Base-by-base conservation (phyloP, 805 yeast species). In the Ogataea nonfermentans region DNA sequence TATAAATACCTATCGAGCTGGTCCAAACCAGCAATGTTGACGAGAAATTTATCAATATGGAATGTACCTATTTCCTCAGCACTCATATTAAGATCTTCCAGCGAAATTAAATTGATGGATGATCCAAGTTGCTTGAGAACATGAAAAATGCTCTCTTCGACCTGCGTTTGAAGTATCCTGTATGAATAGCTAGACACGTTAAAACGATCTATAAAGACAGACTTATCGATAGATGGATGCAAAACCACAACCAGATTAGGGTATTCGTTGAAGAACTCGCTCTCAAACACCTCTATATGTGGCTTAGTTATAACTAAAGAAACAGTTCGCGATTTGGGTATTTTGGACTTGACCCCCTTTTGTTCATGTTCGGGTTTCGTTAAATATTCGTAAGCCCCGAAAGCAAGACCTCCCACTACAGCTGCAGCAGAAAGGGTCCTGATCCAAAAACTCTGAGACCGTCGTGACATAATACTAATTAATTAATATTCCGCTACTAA, bases 101-200 rank as follows among this genome's bases (percentile, higher is more conserved):
- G 45, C 23, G 48, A 33, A 6, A 63, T 37, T 8, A 61, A 35
- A 41, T 59, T 63, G 9, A 48, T n/a, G 7, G 42, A 17, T 0
- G 56, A 50, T 20, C 43, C 56, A 17, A 79, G 37, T 41, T 77
- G 81, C 44, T 76, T 76, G 15, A 77, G 63, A n/a, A 79, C 65
- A 25, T 79, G 77, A 62, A 76, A 71, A 9, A 76, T 55, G 2
- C 84, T 81, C 9, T 57, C 61, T 38, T 62, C 62, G 0, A 74
- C 68, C n/a, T 67, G 71, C 34, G 79, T 73, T 32, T 61, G 62
- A 2, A 78, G 69, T 9, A 73, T 49, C 36, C 70, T 66, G 43
- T 55, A 57, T 14, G 44, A 36, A 16, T 53, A 35, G 1, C 41
- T 43, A 3, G 60, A 56, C 2, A 66, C 41, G 9, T 52, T 37